Evolutionary conservation across 805 yeast genomes (phyloP).

Genomic region (Vanderwaltozyma tropicalis): DNA sequence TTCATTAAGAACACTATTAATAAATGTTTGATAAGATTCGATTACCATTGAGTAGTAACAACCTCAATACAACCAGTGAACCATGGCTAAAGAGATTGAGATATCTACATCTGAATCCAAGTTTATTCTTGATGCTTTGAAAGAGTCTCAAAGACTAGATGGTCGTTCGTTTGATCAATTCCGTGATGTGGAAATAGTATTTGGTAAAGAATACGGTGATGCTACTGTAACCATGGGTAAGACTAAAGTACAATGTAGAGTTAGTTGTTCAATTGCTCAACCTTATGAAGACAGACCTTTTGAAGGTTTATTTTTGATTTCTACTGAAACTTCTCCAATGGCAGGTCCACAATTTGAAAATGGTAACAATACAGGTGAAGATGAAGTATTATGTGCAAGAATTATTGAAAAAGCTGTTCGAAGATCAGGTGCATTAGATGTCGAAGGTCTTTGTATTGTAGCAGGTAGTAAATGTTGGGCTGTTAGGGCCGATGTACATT

Average conservation of each 20-base stretch:
- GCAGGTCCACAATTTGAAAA: slow-evolving; percentile 79
- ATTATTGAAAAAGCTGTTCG: slow-evolving; percentile 86
- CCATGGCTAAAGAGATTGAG: slow-evolving; percentile 53
- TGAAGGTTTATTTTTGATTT: slow-evolving; percentile 78
- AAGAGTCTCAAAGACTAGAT: slow-evolving; percentile 53
- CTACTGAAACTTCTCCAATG: slow-evolving; percentile 83
- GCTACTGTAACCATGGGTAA: slow-evolving; percentile 70
- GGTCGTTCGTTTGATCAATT: slow-evolving; percentile 56
- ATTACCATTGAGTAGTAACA: too few species aligned
- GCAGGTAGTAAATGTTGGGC: slow-evolving; percentile 92
- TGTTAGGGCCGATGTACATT: slow-evolving; percentile 81
- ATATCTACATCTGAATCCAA: slow-evolving; percentile 52
- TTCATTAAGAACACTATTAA: too few species aligned
- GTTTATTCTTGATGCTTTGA: slow-evolving; percentile 54
- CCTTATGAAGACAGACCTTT: slow-evolving; percentile 90
- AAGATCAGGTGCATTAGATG: slow-evolving; percentile 81
- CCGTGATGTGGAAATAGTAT: slow-evolving; percentile 51
- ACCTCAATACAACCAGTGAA: too few species aligned
- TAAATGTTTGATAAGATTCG: too few species aligned
- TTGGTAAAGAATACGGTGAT: slow-evolving; percentile 69
- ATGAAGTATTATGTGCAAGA: slow-evolving; percentile 71
- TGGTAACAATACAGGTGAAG: slow-evolving; percentile 56
- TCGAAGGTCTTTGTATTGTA: slow-evolving; percentile 80
- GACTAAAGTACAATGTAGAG: slow-evolving; percentile 41
- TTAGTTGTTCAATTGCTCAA: slow-evolving; percentile 62